Base-by-base conservation (phyloP, 208 protist genomes). In the Porcisia deanei region DNA sequence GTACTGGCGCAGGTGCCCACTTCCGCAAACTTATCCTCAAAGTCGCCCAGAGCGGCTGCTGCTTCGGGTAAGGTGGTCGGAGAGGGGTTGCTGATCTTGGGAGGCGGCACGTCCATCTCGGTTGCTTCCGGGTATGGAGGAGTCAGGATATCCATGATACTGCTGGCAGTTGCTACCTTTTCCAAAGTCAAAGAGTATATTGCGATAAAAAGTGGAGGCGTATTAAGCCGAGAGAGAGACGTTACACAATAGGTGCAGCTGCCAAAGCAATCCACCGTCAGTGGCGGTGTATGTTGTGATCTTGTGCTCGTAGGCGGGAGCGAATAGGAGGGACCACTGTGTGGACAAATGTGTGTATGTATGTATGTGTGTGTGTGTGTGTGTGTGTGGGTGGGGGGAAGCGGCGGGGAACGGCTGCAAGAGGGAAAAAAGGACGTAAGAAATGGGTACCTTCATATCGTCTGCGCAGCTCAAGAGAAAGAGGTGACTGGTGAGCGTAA, bases 1-100 rank as follows among this genome's bases (percentile, higher is more conserved):
- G 89, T 92, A 77, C 75, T 85, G 43, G 54, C 53, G 76, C 92
- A 97, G 37, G 64, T 83, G 63, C 91, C 86, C n/a, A 95, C 84
- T 2, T 85, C 66, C 0, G 77, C 77, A 70, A 86, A 84, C 60
- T 81, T 82, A 61, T 95, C 90, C 10, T 83, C 82, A 22, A 76
- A 85, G 69, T 76, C 77, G 65, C 77, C 77, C 12, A 81, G 71
- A 34, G 76, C 37, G 45, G 30, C 34, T n/a, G 65, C 47, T n/a
- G 71, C 71, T 60, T 61, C 18, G 25, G 45, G 58, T n/a, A 69
- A 81, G 18, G 76, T 65, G 14, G 66, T 52, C 4, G 64, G 55
- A 22, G 72, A 61, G 39, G 60, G 66, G 58, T 2, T 61, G 25
- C 30, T 52, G 49, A 47, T 22, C 20, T 47, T 58, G 53, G 53